Evolutionary conservation across 23 red algal species (phyloP), one percentile per base, ranked within the genome.

Genomic region (Gracilaria vermiculophylla): DNA sequence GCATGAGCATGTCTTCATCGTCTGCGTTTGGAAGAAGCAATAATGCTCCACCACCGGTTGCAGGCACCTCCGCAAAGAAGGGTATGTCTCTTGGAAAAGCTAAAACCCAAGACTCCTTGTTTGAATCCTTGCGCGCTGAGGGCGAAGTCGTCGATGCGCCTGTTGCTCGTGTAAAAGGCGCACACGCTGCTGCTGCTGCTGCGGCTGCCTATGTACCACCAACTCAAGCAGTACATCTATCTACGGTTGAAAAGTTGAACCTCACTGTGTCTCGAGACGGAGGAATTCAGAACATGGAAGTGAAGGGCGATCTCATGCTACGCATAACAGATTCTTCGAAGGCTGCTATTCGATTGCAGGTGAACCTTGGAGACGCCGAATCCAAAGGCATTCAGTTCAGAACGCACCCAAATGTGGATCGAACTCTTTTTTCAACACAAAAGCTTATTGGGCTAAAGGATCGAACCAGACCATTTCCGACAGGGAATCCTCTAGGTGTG

Each of bases 291-390:
- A 92, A 14, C 40, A 57, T 99, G 60, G 92, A 99, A 48, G 88
- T 99, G n/a, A 95, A 95, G 62, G 97, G 97, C 47, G 91, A 99
- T 62, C 67, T 99, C 9, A 65, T 96, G 51, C 53, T 99, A n/a
- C 84, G 90, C 16, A 87, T 99, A 48, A 77, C 71, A 40, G 97
- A 99, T 45, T 79, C 87, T 8, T 4, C 75, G n/a, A 81, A 76
- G 86, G 92, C 97, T 53, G 45, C 53, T 14, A 82, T 93, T 64
- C 81, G 88, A 5, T 36, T 99, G 20, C 54, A 73, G 32, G 84
- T 93, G 11, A 44, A 72, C 33, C 56, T 92, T 2, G 88, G 92
- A 27, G 88, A 80, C 24, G 85, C 91, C 40, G 84, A 88, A 32
- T 42, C 69, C 35, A 67, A 69, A 9, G 91, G 81, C 20, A 64